Conservation (phyloP, 345 rosid species). For the Salix brachista region DNA sequence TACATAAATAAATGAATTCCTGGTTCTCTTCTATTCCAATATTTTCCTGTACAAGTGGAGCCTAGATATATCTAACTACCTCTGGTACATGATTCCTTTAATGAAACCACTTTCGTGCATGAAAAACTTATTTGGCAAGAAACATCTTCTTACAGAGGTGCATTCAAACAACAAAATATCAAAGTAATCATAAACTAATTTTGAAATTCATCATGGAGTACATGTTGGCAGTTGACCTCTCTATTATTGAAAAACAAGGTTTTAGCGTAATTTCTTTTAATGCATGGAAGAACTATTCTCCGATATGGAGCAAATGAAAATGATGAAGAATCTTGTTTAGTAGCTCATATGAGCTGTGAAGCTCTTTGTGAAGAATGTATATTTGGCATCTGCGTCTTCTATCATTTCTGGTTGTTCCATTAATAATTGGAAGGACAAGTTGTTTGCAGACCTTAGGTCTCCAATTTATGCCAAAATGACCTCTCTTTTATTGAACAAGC, state of each 20-base stretch:
- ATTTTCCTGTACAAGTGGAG: not conserved
- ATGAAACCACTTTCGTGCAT: not conserved
- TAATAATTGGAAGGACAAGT: too few species aligned
- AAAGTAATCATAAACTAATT: not conserved
- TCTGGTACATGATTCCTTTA: not conserved
- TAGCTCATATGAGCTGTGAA: too few species aligned
- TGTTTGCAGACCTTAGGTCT: not conserved
- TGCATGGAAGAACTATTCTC: not conserved
- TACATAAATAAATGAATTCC: not conserved
- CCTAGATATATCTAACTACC: not conserved
- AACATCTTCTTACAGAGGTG: not conserved
- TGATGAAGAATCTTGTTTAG: too few species aligned
- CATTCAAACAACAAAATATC: not conserved
- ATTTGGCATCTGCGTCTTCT: too few species aligned
- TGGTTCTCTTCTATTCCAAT: not conserved
- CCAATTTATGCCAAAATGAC: not conserved
- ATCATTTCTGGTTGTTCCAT: too few species aligned
- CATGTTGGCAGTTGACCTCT: not conserved
- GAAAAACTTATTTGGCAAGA: not conserved
- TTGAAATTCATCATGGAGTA: not conserved
- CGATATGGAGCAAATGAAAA: not conserved
- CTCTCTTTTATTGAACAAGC: not conserved
- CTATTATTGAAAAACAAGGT: not conserved
- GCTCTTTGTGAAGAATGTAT: too few species aligned
- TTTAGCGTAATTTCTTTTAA: not conserved